A percentile compares a stretch with the other conserved stretches of the same genome.
Conservation (phyloP, 345 rosid genomes). For the Gossypium anomalum region DNA sequence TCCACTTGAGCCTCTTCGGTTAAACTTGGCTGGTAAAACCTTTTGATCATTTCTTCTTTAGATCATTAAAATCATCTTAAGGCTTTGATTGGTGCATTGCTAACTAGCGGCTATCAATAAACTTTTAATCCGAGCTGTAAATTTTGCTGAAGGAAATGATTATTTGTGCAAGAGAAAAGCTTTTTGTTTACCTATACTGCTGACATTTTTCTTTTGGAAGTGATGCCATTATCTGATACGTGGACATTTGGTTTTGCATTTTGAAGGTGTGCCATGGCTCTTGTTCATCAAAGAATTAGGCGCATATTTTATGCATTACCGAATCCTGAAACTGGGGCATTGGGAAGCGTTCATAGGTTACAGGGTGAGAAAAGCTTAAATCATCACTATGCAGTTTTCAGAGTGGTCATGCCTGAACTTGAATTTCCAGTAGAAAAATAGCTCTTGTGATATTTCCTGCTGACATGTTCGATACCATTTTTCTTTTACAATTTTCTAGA, state of each 20-base stretch:
- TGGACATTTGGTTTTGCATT: conserved; percentile 8
- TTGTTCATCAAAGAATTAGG: conserved; percentile 42
- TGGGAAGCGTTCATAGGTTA: conserved; percentile 69
- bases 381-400: conserved; percentile 92
- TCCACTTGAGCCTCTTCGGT: background rate
- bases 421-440: background rate
- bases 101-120: background rate
- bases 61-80: background rate
- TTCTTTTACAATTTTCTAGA: background rate
- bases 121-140: background rate
- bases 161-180: background rate
- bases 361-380: conserved; percentile 92
- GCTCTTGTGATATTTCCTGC: background rate
- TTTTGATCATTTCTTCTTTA: background rate
- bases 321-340: conserved; percentile 58
- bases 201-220: background rate
- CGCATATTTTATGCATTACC: conserved; percentile 49
- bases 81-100: background rate
- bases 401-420: conserved; percentile 45
- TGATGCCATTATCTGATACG: conserved; percentile 11
- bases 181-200: background rate
- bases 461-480: background rate
- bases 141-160: background rate
- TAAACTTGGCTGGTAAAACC: background rate
- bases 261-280: conserved; percentile 89